phyloP scores from a whole-genome alignment of 768 basidiomycete species.

The Hebeloma cylindrosporum region DNA sequence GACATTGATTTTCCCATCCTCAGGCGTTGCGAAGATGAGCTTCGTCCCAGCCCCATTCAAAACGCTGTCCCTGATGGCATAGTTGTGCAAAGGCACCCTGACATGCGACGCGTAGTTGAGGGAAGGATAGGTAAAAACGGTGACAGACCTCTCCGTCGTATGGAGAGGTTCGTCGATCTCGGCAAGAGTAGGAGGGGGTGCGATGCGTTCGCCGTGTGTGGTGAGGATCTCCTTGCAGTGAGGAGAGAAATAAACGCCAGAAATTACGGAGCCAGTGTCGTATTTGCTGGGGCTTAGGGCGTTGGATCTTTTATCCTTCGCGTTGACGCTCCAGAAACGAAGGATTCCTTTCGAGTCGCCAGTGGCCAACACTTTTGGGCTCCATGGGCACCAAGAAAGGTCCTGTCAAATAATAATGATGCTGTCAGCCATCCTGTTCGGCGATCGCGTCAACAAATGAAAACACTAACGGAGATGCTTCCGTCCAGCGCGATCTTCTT shows the following conservation, averaged over 20 bases:
- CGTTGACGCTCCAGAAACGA: constrained; percentile 48
- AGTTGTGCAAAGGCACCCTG: constrained; percentile 35
- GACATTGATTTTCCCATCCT: constrained; percentile 27
- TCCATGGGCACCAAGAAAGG: constrained; percentile 86
- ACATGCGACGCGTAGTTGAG: constrained; percentile 53
- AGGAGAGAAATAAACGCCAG: constrained; percentile 70
- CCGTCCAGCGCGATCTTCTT: constrained; percentile 74
- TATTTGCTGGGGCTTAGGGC: constrained; percentile 41
- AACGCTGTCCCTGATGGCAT: constrained; percentile 61
- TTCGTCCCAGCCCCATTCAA: constrained; percentile 31
- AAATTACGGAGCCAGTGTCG: constrained; percentile 60
- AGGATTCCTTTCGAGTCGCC: constrained; percentile 54
- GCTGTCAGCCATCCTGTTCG: not conserved
- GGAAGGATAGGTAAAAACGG: constrained; percentile 60
- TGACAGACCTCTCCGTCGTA: constrained; percentile 37
- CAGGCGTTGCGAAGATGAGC: constrained; percentile 26
- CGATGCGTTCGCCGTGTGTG: constrained; percentile 53
- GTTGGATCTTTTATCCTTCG: constrained; percentile 30
- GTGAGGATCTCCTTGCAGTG: constrained; percentile 86
- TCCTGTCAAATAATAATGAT: constrained; percentile 44
- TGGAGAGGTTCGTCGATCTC: constrained; percentile 15
- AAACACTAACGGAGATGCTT: constrained; percentile 48
- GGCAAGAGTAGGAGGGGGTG: constrained; percentile 8
- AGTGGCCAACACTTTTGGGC: constrained; percentile 69
- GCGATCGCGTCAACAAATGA: not conserved